A percentile compares a stretch with the other conserved stretches of the same genome.
Evolutionary conservation across 2,329 filamentous ascomycete genomes (phyloP).

Genomic region (Colletotrichum cuscutae): DNA sequence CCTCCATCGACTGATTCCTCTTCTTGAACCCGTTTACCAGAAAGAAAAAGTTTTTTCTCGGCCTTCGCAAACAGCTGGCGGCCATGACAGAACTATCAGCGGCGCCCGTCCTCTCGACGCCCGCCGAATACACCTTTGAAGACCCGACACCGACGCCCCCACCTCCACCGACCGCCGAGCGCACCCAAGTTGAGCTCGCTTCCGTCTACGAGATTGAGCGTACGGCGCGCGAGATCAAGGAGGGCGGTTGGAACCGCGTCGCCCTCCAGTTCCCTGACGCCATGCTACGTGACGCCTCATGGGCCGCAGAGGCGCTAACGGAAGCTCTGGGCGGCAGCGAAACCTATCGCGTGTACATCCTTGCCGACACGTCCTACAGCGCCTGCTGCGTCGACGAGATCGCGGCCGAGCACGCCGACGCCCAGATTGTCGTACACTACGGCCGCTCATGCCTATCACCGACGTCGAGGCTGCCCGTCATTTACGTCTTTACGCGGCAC

Average conservation of each 20-base stretch:
- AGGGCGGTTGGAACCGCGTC: constrained; percentile 77
- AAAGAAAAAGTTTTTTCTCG: constrained; percentile 12
- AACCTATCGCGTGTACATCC: constrained; percentile 73
- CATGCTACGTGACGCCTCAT: constrained; percentile 87
- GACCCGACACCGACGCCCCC: constrained; percentile 52
- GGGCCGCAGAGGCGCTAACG: constrained; percentile 75
- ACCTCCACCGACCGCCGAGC: constrained; percentile 42
- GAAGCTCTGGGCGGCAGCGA: constrained; percentile 43
- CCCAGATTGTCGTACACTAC: constrained; percentile 94
- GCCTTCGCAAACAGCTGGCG: background rate
- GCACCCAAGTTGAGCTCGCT: constrained; percentile 74
- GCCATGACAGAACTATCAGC: constrained; percentile 53
- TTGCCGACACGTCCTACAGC: constrained; percentile 96
- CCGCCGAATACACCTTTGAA: constrained; percentile 69
- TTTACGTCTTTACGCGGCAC: constrained; percentile 88
- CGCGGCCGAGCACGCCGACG: constrained; percentile 91
- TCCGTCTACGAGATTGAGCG: constrained; percentile 86
- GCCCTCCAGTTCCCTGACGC: constrained; percentile 96
- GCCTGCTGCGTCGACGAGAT: constrained; percentile 98
- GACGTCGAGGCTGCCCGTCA: constrained; percentile 85
- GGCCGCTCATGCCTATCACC: constrained; percentile 92
- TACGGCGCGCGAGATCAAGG: constrained; percentile 80
- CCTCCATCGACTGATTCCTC: constrained; percentile 17
- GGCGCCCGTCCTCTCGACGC: constrained; percentile 71
- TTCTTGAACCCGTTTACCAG: background rate